phyloP scores from a whole-genome alignment of 2,329 filamentous ascomycete genomes.

The Ophiobolus disseminans region DNA sequence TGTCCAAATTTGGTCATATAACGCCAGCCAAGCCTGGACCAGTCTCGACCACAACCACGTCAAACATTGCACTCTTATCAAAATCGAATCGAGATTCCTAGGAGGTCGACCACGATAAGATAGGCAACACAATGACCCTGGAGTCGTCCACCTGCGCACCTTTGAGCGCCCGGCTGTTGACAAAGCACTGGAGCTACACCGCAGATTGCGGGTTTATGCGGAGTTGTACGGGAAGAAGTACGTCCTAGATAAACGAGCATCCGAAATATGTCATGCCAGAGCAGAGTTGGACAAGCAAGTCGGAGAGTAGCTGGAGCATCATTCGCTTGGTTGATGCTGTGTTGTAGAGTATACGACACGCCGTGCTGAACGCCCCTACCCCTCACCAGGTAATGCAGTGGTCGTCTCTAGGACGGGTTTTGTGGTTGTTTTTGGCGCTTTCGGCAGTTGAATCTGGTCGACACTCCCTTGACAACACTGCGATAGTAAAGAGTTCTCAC shows the following conservation, averaged over 20 bases:
- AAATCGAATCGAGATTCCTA: no score
- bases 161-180: not conserved
- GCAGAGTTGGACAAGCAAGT: no score
- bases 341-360: conserved; percentile 2
- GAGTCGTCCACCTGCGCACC: no score
- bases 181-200: no score
- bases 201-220: no score
- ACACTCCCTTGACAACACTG: not conserved
- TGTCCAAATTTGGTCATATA: conserved; percentile 37
- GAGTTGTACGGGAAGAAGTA: no score
- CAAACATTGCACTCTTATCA: conserved; percentile 23
- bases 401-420: conserved; percentile 7
- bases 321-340: conserved; percentile 1
- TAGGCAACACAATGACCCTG: no score
- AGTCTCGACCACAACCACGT: conserved; percentile 23
- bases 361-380: conserved; percentile 7
- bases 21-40: conserved; percentile 27
- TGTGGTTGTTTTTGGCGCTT: conserved; percentile 16
- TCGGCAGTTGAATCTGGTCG: conserved; percentile 12
- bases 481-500: not conserved
- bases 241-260: no score
- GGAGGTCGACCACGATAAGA: no score
- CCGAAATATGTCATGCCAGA: no score
- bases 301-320: no score
- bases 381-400: conserved; percentile 12